Percentiles rank a stretch among this genome's conserved stretches.
Conservation (phyloP, 257 asterid genomes). For the Fraxinus cuspidata region DNA sequence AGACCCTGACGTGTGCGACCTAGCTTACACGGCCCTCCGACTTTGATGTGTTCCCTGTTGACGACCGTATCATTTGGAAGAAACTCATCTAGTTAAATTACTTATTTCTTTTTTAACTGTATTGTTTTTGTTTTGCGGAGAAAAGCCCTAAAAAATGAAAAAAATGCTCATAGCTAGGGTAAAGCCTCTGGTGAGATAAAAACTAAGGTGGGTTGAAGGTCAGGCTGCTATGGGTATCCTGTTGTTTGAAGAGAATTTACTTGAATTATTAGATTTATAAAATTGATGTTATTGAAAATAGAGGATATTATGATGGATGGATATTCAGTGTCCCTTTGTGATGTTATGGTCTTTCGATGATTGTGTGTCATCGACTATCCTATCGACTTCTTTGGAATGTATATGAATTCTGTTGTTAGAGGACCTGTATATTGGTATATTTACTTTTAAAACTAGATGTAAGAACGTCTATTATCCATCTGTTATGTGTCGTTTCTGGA, state of each 20-base stretch:
- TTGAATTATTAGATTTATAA: constrained; percentile 39
- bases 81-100: constrained; percentile 28
- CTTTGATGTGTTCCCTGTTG: constrained; percentile 39
- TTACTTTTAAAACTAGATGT: not conserved
- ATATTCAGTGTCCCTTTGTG: constrained; percentile 10
- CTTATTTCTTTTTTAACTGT: constrained; percentile 14
- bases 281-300: constrained; percentile 44
- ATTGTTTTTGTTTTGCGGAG: constrained; percentile 19
- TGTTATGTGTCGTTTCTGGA: not conserved
- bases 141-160: constrained; percentile 2
- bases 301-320: constrained; percentile 35
- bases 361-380: not conserved
- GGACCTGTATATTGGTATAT: not conserved
- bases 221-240: constrained; percentile 32
- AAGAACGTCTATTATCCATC: not conserved
- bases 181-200: constrained; percentile 14
- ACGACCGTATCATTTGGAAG: constrained; percentile 15
- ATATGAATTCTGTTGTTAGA: constrained; percentile 4
- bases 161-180: constrained; percentile 29
- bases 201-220: constrained; percentile 14
- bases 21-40: constrained; percentile 46
- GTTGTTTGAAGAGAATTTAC: constrained; percentile 44
- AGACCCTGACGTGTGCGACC: constrained; percentile 21
- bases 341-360: not conserved
- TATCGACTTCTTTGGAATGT: constrained; percentile 15